Base-by-base conservation (phyloP, 768 basidiomycete genomes). In the Mycena belliarum region DNA sequence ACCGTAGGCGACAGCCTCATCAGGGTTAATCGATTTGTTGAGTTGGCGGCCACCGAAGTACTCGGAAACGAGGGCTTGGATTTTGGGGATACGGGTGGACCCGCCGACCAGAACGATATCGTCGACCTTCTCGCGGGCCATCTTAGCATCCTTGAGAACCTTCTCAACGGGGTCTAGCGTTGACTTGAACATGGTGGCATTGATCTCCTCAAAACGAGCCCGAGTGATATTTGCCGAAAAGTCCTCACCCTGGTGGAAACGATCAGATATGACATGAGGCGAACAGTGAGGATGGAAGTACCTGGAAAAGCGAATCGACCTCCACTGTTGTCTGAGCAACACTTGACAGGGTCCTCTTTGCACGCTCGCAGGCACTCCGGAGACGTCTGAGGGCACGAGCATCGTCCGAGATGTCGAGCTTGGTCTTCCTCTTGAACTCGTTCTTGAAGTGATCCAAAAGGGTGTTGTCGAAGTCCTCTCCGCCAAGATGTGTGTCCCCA, bases 21-120 rank as follows among this genome's bases (percentile, higher is more conserved):
- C 97, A 63, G 97, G 97, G 85, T 99, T 99, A 81, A 99, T 99
- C 58, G 95, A 97, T 84, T 99, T 99, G 88, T 98, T 98, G 72
- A 98, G 79, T 73, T 95, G 92, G 69, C 96, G 94, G 61, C 94
- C 95, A 75, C 92, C 92, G 74, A 99, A 99, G 85, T 88, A 96
- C 74, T 99, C 97, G 57, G 95, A 98, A 51, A 99, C 97, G 59
- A 99, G 88, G 26, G 95, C 84, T 78, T 98, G 95, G 66, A 99
- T 92, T 82, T 98, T 98, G 65, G 97, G 97, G 72, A 99, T 99
- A 86, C 97, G 97, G 68, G 97, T 99, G 56, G 97, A 99, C 63
- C 97, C 97, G 81, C 97, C 97, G 64, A 99, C 97, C 59, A 99
- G 93, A 73, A 99, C 97, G 64, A 99, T 98, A 69, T 99, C 97